Evolutionary conservation across 495 filamentous ascomycete species (phyloP).

Genomic region (Diplogelasinospora grovesii): DNA sequence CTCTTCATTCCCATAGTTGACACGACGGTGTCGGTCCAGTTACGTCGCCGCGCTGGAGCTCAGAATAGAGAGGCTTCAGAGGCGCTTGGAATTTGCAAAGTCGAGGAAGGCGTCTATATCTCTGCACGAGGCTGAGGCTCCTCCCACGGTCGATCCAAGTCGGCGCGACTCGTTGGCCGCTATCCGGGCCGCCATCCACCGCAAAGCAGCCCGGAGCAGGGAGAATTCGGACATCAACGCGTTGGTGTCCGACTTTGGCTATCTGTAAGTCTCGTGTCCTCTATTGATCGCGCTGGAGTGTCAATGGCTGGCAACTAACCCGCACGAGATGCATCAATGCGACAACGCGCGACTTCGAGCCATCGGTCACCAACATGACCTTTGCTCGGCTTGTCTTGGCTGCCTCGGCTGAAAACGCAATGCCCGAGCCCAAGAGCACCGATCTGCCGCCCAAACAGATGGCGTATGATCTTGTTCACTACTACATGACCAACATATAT

Average conservation of each 20-base stretch:
- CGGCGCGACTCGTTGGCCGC: conserved; percentile 53
- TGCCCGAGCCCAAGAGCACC: conserved; percentile 49
- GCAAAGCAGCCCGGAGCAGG: conserved; percentile 48
- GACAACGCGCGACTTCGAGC: conserved; percentile 84
- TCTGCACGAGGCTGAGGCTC: conserved; percentile 38
- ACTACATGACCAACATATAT: conserved; percentile 78
- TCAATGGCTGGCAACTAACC: no score
- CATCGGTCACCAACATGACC: conserved; percentile 74
- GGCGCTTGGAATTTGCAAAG: conserved; percentile 55
- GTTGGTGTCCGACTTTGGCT: conserved; percentile 75
- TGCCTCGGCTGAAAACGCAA: conserved; percentile 57
- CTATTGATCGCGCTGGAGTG: no score
- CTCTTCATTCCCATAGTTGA: conserved; percentile 1
- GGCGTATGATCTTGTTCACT: conserved; percentile 61
- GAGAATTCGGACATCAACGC: conserved; percentile 75
- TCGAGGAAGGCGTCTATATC: conserved; percentile 49
- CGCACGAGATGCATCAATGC: conserved; percentile 91
- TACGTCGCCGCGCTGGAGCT: conserved; percentile 91
- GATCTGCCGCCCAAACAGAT: conserved; percentile 59
- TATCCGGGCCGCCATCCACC: conserved; percentile 53
- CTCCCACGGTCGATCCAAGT: conserved; percentile 33
- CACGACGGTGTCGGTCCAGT: conserved; percentile 27
- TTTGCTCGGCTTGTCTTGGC: conserved; percentile 78
- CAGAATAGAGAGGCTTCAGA: conserved; percentile 78
- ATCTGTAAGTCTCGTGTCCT: conserved; percentile 45